These are phyloP conservation scores for Glycine latifolia DNA, from an alignment of 306 rosid species.

Conservation along the genomic window DNA sequence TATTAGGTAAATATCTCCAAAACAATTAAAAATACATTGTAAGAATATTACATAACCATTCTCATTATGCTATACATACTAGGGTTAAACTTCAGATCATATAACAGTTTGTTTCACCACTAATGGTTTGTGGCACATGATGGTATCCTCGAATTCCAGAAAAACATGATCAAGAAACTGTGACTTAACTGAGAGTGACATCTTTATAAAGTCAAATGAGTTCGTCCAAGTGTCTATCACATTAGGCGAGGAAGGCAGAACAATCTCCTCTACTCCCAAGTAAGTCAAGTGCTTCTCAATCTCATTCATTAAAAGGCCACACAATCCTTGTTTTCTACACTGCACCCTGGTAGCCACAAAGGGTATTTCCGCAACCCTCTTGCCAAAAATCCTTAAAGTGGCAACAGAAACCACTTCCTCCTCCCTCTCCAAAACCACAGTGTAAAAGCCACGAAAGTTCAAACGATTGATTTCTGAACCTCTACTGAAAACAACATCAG, in stretches of 20 bases:
- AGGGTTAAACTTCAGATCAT: too few relatives aligned
- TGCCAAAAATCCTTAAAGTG: slow-evolving; percentile 57
- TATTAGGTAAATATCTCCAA: too few relatives aligned
- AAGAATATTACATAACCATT: background rate
- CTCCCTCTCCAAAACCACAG: slow-evolving; percentile 57
- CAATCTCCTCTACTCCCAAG: slow-evolving; percentile 65
- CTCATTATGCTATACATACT: too few relatives aligned
- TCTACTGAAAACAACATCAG: slow-evolving; percentile 57
- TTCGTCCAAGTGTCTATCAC: slow-evolving; percentile 61
- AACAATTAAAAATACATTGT: too few relatives aligned
- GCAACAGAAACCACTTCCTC: slow-evolving; percentile 56
- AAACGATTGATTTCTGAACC: slow-evolving; percentile 52
- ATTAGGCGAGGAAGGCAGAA: slow-evolving; percentile 57
- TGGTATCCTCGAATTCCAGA: slow-evolving; percentile 56
- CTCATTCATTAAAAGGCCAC: slow-evolving; percentile 63
- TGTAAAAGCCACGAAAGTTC: slow-evolving; percentile 67
- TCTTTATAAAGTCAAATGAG: slow-evolving; percentile 60
- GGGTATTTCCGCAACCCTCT: slow-evolving; percentile 68
- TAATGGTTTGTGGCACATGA: slow-evolving; percentile 62
- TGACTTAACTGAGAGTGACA: slow-evolving; percentile 48
- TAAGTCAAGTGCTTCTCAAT: slow-evolving; percentile 56
- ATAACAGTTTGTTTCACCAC: background rate
- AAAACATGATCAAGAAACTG: slow-evolving; percentile 40
- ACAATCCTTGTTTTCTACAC: slow-evolving; percentile 66
- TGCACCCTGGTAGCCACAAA: slow-evolving; percentile 64